Base-by-base conservation (phyloP, 345 rosid species). In the Dipteronia sinensis region DNA sequence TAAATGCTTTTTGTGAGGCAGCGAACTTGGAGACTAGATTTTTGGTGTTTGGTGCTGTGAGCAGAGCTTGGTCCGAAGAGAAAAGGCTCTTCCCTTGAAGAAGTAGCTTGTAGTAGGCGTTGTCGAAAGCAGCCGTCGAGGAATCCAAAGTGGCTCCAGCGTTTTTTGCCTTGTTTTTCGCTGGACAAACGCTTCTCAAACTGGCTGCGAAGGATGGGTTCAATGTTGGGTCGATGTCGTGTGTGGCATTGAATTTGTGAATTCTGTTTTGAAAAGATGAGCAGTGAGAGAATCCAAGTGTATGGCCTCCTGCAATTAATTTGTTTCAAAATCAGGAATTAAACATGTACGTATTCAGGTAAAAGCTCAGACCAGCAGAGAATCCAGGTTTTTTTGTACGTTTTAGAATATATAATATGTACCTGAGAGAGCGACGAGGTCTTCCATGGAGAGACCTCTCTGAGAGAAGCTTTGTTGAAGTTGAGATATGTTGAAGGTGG, bases 221-320 rank as follows among this genome's bases (percentile, higher is more conserved):
- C 84, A 93, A 5, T 0, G 94, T 78, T 8, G 98, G 97, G 61
- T 93, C 99, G 0, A 91, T 46, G 80, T 90, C 86, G 0, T 75
- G 66, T 19, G 80, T 84, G 38, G 89, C 56, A 44, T 84, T 85
- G 93, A 95, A 95, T 72, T 82, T 93, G 88, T 90, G 93, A 77
- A 95, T 90, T 82, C 98, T 87, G 84, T 87, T 88, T 73, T 89
- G 90, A 81, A 95, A 95, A 0, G 98, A 93, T 25, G 93, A 95
- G 78, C 99, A 93, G 76, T 93, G 98, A 0, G 99, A 79, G 67
- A 95, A 95, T 56, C 99, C 98, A 10, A 95, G 89, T 1, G 94
- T 92, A 80, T 95, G 99, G 8, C 99, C 96, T 72, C 98, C 98
- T 90, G 27, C 42, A 34, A 34, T 34, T 34, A 34, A 34, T 34